Conservation (phyloP, 768 basidiomycete species). For the Pleurotus pulmonarius region DNA sequence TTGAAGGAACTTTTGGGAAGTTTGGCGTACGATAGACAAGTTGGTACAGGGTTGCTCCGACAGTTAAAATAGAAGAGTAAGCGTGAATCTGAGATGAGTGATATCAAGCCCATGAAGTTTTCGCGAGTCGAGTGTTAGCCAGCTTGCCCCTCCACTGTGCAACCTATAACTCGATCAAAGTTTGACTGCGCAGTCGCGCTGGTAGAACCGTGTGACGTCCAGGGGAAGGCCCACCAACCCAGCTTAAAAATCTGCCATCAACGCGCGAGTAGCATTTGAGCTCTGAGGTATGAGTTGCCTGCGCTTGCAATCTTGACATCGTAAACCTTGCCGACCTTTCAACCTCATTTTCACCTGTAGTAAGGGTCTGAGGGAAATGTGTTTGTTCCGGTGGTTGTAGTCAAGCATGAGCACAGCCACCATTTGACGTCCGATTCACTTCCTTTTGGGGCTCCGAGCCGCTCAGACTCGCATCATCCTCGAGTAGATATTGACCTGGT, state of each 20-base stretch:
- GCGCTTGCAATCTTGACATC: neutral
- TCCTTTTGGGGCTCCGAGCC: no score
- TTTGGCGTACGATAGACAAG: neutral
- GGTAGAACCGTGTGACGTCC: constrained; percentile 2
- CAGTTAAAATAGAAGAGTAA: neutral
- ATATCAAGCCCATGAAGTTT: neutral
- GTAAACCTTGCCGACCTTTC: neutral
- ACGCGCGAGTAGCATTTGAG: neutral
- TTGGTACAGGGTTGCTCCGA: neutral
- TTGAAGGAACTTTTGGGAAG: neutral
- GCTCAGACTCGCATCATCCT: no score
- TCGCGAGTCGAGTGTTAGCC: neutral
- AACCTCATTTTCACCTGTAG: neutral
- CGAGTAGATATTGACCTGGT: no score
- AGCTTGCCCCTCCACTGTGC: neutral
- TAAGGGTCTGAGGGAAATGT: neutral
- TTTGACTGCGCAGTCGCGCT: neutral
- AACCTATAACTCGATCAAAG: neutral
- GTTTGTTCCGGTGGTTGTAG: neutral
- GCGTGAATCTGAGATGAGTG: neutral
- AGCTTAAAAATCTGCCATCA: neutral
- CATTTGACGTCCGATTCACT: no score
- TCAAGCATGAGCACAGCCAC: constrained; percentile 1
- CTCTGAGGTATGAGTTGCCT: neutral
- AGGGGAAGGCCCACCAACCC: neutral